phyloP scores from a whole-genome alignment of 257 asterid genomes.

The Mitragyna speciosa region DNA sequence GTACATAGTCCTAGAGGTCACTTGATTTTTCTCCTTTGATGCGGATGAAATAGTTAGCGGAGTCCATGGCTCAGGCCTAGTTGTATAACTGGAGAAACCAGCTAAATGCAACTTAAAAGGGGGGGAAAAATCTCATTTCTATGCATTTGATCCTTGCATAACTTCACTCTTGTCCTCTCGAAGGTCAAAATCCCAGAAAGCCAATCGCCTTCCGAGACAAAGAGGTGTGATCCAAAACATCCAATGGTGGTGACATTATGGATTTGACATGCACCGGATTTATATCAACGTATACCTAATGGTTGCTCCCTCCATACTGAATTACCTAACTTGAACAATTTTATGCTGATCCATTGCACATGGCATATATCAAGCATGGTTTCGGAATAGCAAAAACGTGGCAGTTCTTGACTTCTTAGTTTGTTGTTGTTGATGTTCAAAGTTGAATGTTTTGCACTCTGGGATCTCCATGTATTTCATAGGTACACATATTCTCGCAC shows the following conservation, averaged over 20 bases:
- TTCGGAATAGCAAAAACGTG: constrained; percentile 42
- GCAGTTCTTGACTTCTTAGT: constrained; percentile 27
- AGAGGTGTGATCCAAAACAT: not conserved
- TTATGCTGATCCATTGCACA: constrained; percentile 38
- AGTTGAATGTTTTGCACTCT: not conserved
- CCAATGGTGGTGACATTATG: constrained; percentile 20
- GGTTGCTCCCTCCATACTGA: constrained; percentile 50
- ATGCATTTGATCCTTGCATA: not conserved
- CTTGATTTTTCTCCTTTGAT: too few relatives aligned
- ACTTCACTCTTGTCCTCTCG: not conserved
- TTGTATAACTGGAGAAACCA: not conserved
- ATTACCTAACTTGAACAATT: constrained; percentile 56
- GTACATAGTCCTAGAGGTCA: too few relatives aligned
- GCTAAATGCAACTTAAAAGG: too few relatives aligned
- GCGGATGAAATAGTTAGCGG: not conserved
- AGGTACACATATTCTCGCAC: too few relatives aligned
- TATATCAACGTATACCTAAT: constrained; percentile 64
- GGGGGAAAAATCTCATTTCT: too few relatives aligned
- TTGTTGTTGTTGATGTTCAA: constrained; percentile 32
- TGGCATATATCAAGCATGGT: constrained; percentile 45
- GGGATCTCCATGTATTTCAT: not conserved
- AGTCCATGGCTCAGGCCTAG: not conserved
- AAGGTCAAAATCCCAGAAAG: not conserved
- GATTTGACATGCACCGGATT: constrained; percentile 72
- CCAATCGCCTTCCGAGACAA: not conserved